Base-by-base conservation (phyloP, 495 filamentous ascomycete genomes). In the Emericellopsis terricola region DNA sequence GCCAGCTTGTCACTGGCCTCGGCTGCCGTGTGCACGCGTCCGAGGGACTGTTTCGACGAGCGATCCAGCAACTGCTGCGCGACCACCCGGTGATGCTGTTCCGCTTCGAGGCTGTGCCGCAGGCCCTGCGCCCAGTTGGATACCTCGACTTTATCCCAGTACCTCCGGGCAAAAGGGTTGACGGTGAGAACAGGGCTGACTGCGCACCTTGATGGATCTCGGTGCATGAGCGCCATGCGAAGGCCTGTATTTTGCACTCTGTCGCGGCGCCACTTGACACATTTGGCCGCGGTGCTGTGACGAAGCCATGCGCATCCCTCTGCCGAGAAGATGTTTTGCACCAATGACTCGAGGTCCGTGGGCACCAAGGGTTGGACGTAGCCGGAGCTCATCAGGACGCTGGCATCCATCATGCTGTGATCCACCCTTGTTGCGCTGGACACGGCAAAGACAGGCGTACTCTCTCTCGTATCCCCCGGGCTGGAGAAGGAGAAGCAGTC, bases 361-460 rank as follows among this genome's bases (percentile, higher is more conserved):
- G 67, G 49, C 8, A 82, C 54, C 2, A 96, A 63, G 3, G 91
- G 91, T 37, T 83, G 78, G 13, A 93, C 62, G 50, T 99, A 99
- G 43, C 87, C 80, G 2, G 91, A 75, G 30, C 73, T 83, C 89
- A 99, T 99, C 10, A 99, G 64, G 0, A 89, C 69, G 45, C 81
- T 91, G 18, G 89, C 89, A 47, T 99, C 89, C 83, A 99, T 94
- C 29, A 66, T 77, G 15, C 94, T 85, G 33, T 76, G 58, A 50
- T 99, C 85, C 32, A 70, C 70, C 8, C 69, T 72, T 24, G 73
- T 65, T 9, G 69, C 71, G 14, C 81, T 91, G 15, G 91, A 96
- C 27, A 94, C 68, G 6, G 84, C 75, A 50, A 79, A 93, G 6
- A 83, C 74, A 42, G 56, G 41, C 40, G 46, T 45, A 16, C 45